phyloP scores from a whole-genome alignment of 192 early-diverging fungal species.

The Coemansia biformis region DNA sequence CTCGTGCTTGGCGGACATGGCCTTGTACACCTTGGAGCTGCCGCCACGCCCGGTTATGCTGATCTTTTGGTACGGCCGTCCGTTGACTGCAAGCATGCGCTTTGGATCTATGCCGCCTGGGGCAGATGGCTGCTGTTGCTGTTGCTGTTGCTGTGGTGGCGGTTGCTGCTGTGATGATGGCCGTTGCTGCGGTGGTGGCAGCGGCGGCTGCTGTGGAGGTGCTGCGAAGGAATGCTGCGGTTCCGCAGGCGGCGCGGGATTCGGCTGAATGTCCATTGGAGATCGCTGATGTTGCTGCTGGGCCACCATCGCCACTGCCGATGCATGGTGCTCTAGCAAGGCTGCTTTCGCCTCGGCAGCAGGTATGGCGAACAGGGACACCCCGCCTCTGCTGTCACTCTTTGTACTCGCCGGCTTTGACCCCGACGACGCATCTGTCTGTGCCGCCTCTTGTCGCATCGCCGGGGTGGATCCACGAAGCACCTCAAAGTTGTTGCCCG shows the following conservation, averaged over 20 bases:
- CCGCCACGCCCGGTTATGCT: slow-evolving; percentile 76
- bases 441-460: not conserved
- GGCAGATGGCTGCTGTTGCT: slow-evolving; percentile 5
- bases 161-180: too few relatives aligned
- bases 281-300: slow-evolving; percentile 15
- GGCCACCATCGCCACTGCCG: slow-evolving; percentile 7
- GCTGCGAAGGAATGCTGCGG: too few relatives aligned
- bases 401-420: not conserved
- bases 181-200: too few relatives aligned
- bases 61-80: slow-evolving; percentile 47
- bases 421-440: not conserved
- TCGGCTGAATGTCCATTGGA: too few relatives aligned
- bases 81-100: slow-evolving; percentile 42
- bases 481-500: slow-evolving; percentile 27
- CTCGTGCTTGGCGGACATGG: slow-evolving; percentile 58
- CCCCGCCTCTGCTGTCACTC: slow-evolving; percentile 2
- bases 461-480: slow-evolving; percentile 12
- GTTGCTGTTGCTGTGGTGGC: slow-evolving; percentile 5
- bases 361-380: slow-evolving; percentile 12
- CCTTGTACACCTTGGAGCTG: slow-evolving; percentile 86
- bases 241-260: too few relatives aligned
- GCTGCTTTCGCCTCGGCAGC: slow-evolving; percentile 9
- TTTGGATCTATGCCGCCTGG: slow-evolving; percentile 29
- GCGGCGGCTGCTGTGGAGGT: too few relatives aligned
- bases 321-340: slow-evolving; percentile 21